Evolutionary conservation across 2,329 filamentous ascomycete genomes (phyloP).

Genomic region (Ophiocordyceps robertsii): DNA sequence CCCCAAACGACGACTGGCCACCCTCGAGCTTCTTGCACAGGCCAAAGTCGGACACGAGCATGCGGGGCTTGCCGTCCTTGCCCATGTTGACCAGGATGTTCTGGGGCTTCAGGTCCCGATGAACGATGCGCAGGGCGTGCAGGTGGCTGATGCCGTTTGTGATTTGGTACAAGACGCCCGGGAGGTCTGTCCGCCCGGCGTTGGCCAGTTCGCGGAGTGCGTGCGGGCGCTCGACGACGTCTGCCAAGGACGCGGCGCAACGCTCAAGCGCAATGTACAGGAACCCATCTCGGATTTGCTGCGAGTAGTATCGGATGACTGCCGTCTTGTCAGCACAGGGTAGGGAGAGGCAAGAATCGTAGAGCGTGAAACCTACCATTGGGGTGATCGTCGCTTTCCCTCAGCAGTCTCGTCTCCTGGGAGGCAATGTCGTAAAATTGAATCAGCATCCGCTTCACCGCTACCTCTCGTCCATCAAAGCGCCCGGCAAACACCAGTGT

Average conservation of each 20-base stretch:
- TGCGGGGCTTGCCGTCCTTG: conserved; percentile 57
- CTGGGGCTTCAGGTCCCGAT: conserved; percentile 93
- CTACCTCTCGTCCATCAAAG: conserved; percentile 85
- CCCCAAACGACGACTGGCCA: conserved; percentile 86
- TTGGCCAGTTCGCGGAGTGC: conserved; percentile 55
- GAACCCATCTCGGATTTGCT: conserved; percentile 78
- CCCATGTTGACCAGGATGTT: conserved; percentile 81
- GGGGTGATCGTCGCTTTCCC: conserved; percentile 88
- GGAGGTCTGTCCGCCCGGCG: conserved; percentile 62
- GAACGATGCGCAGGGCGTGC: conserved; percentile 85
- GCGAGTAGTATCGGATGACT: conserved; percentile 93
- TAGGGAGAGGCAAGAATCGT: neutral
- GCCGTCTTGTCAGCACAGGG: neutral
- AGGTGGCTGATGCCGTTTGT: conserved; percentile 80
- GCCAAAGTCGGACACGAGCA: conserved; percentile 95
- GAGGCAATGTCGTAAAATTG: conserved; percentile 93
- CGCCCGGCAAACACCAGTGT: conserved; percentile 91
- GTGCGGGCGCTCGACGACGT: conserved; percentile 68
- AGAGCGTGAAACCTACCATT: conserved; percentile 42
- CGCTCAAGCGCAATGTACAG: conserved; percentile 93
- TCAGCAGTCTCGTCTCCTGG: conserved; percentile 78
- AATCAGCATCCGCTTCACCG: conserved; percentile 91
- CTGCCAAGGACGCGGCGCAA: conserved; percentile 84
- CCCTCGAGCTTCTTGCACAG: conserved; percentile 95
- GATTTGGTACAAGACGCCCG: conserved; percentile 74